Evolutionary conservation across 192 early-diverging fungal genomes (phyloP).

Genomic region (Backusella morwellensis): DNA sequence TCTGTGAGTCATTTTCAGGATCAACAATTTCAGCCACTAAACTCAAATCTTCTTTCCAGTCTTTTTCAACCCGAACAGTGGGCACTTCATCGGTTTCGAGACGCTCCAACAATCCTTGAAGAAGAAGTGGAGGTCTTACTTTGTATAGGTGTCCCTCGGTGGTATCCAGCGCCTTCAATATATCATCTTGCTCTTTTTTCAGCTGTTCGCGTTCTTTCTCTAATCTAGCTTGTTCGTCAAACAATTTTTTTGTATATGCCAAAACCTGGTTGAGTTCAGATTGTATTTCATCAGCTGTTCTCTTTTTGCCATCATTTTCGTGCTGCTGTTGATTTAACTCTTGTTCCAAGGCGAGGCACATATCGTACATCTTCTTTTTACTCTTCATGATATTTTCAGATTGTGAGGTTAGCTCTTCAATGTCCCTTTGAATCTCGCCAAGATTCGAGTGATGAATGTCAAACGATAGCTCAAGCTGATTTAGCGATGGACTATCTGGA

Average conservation of each 20-base stretch:
- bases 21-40: constrained; percentile 14
- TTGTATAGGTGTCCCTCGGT: constrained; percentile 38
- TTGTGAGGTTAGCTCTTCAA: constrained; percentile 37
- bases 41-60: constrained; percentile 33
- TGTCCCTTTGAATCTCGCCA: constrained; percentile 48
- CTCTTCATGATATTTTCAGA: constrained; percentile 34
- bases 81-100: constrained; percentile 26
- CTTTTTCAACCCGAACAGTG: constrained; percentile 21
- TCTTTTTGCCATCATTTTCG: background rate
- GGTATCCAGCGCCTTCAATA: constrained; percentile 32
- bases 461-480: constrained; percentile 49
- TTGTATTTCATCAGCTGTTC: constrained; percentile 15
- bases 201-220: constrained; percentile 36
- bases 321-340: constrained; percentile 1
- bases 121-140: constrained; percentile 43
- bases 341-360: constrained; percentile 39
- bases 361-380: constrained; percentile 48
- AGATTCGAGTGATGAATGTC: constrained; percentile 52
- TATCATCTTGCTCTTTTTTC: constrained; percentile 37
- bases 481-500: constrained; percentile 26
- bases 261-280: constrained; percentile 39
- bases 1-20: background rate
- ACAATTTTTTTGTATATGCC: constrained; percentile 35
- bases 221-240: constrained; percentile 30
- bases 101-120: constrained; percentile 43